phyloP scores from a whole-genome alignment of 176 grass and related monocot species.

The Zea luxurians region DNA sequence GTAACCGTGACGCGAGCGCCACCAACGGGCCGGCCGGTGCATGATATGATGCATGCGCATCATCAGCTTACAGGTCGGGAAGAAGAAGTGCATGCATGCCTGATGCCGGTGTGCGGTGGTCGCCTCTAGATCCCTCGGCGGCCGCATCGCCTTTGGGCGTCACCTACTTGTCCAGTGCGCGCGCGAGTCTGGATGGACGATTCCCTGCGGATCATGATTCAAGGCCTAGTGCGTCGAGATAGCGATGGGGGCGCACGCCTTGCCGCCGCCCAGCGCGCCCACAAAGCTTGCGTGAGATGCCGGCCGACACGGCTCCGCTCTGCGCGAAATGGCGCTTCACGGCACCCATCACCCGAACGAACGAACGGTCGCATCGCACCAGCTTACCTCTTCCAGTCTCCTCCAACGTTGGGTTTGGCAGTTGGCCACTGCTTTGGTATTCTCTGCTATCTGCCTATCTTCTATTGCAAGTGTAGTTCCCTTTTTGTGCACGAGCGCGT shows the following conservation, averaged over 20 bases:
- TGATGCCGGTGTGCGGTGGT: not conserved
- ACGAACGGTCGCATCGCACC: not conserved
- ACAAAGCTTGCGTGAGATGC: not conserved
- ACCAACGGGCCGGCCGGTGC: too few species aligned
- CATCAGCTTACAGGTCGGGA: too few species aligned
- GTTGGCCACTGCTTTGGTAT: not conserved
- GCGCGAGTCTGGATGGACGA: not conserved
- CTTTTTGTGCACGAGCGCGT: not conserved
- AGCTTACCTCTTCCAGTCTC: not conserved
- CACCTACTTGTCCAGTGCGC: not conserved
- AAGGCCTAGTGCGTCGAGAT: slow-evolving; percentile 18
- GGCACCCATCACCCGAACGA: not conserved
- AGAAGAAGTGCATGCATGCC: not conserved
- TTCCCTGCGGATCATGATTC: not conserved
- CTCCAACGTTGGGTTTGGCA: not conserved
- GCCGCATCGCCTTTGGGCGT: not conserved
- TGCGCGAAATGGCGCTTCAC: not conserved
- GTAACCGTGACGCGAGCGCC: too few species aligned
- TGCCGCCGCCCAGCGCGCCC: not conserved
- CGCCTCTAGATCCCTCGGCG: not conserved
- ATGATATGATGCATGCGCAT: not conserved
- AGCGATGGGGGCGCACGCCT: not conserved
- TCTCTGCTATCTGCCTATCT: not conserved
- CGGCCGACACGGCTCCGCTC: not conserved
- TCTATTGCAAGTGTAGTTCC: not conserved